phyloP scores from a whole-genome alignment of 495 filamentous ascomycete genomes.

The Penicillium longicatenatum region DNA sequence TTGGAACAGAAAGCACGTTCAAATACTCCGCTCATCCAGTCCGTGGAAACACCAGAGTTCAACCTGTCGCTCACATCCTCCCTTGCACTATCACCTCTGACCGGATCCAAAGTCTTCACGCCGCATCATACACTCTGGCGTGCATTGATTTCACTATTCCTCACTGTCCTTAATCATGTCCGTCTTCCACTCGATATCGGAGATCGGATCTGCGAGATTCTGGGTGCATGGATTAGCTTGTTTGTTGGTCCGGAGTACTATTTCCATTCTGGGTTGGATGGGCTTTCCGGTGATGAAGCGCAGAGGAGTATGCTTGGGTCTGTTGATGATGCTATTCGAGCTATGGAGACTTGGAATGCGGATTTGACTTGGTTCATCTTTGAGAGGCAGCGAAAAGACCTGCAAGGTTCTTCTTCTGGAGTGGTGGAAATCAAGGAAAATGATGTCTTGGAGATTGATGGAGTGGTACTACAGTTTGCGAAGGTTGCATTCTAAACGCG shows the following conservation, averaged over 20 bases:
- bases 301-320: conserved; percentile 22
- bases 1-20: background rate
- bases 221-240: conserved; percentile 41
- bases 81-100: conserved; percentile 28
- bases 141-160: conserved; percentile 39
- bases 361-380: conserved; percentile 52
- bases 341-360: conserved; percentile 49
- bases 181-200: conserved; percentile 39
- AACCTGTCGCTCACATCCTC: conserved; percentile 16
- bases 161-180: conserved; percentile 42
- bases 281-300: no score
- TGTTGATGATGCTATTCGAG: conserved; percentile 35
- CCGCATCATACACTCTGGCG: conserved; percentile 42
- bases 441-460: conserved; percentile 20
- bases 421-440: background rate
- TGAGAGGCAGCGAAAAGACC: conserved; percentile 16
- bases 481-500: conserved; percentile 31
- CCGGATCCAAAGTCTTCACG: conserved; percentile 35
- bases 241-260: conserved; percentile 43
- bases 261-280: conserved; percentile 16
- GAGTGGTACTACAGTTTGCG: conserved; percentile 32
- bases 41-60: background rate
- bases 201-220: conserved; percentile 42
- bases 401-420: background rate
- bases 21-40: background rate